phyloP scores from a whole-genome alignment of 23 red algal species.

The Gracilaria vermiculophylla region DNA sequence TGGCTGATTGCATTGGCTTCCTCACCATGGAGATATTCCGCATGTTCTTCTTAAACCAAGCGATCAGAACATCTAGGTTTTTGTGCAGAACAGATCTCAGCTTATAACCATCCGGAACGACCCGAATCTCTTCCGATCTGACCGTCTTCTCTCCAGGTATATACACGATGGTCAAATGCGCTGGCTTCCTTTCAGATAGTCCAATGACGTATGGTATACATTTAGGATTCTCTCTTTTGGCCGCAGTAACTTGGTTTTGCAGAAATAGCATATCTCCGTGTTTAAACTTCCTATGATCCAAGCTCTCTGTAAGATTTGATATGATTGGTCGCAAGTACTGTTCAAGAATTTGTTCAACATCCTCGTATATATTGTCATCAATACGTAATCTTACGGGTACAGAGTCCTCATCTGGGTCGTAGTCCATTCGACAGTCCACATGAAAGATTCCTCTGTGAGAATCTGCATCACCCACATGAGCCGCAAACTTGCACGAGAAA shows the following conservation, averaged over 20 bases:
- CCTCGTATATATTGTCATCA: constrained; percentile 61
- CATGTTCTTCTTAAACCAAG: constrained; percentile 91
- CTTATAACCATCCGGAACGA: constrained; percentile 78
- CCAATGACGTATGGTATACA: constrained; percentile 68
- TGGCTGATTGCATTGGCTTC: not conserved
- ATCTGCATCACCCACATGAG: constrained; percentile 30
- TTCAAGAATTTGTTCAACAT: constrained; percentile 77
- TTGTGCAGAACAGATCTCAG: constrained; percentile 72
- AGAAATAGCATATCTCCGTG: constrained; percentile 29
- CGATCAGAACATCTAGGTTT: constrained; percentile 69
- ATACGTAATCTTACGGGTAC: constrained; percentile 33
- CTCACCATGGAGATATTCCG: not conserved
- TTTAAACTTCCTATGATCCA: constrained; percentile 81
- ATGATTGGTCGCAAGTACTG: constrained; percentile 70
- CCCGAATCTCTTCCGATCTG: constrained; percentile 66
- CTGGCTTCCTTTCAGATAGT: constrained; percentile 42
- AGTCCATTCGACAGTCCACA: constrained; percentile 35
- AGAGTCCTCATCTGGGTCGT: constrained; percentile 19
- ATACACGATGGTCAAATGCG: constrained; percentile 62
- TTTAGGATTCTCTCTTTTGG: constrained; percentile 49
- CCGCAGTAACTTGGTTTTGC: constrained; percentile 2
- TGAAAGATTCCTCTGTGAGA: constrained; percentile 39
- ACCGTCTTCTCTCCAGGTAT: constrained; percentile 63
- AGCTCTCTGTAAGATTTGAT: constrained; percentile 65
- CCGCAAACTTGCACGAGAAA: constrained; percentile 76